phyloP scores from a whole-genome alignment of 805 yeast species.

The Wickerhamiella vanderwaltii region DNA sequence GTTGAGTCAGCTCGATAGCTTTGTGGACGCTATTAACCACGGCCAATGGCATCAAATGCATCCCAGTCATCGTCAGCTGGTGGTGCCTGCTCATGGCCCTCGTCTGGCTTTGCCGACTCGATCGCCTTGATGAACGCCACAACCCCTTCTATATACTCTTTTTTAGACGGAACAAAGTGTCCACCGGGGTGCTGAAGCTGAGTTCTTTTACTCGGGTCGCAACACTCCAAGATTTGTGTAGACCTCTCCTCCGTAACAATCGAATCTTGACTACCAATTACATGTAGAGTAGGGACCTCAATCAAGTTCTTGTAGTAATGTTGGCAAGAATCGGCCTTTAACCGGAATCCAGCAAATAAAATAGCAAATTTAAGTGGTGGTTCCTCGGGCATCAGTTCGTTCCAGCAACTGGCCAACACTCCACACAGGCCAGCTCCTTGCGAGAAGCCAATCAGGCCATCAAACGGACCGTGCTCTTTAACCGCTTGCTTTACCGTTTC shows the following conservation, averaged over 20 bases:
- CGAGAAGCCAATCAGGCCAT: constrained; percentile 81
- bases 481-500: constrained; percentile 44
- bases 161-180: constrained; percentile 87
- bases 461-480: constrained; percentile 63
- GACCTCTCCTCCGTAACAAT: constrained; percentile 69
- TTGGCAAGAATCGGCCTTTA: constrained; percentile 22
- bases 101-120: neutral
- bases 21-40: too few species aligned
- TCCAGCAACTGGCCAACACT: constrained; percentile 47
- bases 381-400: constrained; percentile 41
- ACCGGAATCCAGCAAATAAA: constrained; percentile 54
- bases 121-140: constrained; percentile 21
- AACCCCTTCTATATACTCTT: constrained; percentile 33
- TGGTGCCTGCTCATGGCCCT: too few species aligned
- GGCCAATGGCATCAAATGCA: constrained; percentile 8
- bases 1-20: neutral
- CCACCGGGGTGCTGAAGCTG: constrained; percentile 85
- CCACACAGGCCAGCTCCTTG: constrained; percentile 91
- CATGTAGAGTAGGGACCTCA: constrained; percentile 44
- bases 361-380: constrained; percentile 56
- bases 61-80: constrained; percentile 6
- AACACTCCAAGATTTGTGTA: constrained; percentile 42
- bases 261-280: constrained; percentile 77
- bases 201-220: constrained; percentile 34
- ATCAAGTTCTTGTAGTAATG: constrained; percentile 26